Evolutionary conservation across 2,329 filamentous ascomycete species (phyloP).

Genomic region (Fonsecaea nubica): DNA sequence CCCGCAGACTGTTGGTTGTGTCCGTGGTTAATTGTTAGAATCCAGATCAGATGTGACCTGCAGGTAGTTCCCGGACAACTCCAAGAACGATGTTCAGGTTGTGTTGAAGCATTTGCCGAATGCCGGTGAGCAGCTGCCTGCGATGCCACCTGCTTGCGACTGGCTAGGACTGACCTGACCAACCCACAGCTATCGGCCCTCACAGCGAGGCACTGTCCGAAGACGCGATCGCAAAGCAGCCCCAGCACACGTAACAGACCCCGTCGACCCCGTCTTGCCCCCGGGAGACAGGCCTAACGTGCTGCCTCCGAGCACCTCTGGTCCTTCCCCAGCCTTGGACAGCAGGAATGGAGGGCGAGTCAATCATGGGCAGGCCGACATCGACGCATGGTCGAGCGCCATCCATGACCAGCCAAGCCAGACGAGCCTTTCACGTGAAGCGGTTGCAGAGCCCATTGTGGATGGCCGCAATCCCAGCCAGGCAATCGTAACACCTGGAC

Average conservation of each 20-base stretch:
- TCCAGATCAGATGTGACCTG: constrained; percentile 18
- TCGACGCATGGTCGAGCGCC: constrained; percentile 1
- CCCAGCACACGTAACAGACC: neutral
- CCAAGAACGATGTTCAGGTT: constrained; percentile 13
- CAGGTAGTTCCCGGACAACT: constrained; percentile 1
- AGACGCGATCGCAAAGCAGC: constrained; percentile 6
- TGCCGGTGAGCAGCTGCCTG: constrained; percentile 12
- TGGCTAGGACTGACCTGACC: neutral
- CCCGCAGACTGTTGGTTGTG: neutral
- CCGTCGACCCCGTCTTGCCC: neutral
- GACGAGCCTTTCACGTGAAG: neutral
- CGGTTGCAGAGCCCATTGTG: neutral
- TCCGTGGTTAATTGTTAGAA: neutral
- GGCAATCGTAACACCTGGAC: constrained; percentile 2
- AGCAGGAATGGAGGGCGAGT: neutral
- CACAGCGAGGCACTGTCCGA: constrained; percentile 14
- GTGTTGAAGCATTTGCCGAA: constrained; percentile 16
- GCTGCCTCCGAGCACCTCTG: neutral
- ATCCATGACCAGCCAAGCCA: constrained; percentile 3
- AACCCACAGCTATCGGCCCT: constrained; percentile 5
- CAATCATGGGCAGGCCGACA: neutral
- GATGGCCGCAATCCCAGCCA: neutral
- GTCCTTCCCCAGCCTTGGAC: neutral
- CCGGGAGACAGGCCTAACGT: neutral
- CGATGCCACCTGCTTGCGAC: neutral